A percentile compares a stretch with the other conserved stretches of the same genome.
Evolutionary conservation across 257 asterid genomes (phyloP).

Genomic region (Solanum sitiens): DNA sequence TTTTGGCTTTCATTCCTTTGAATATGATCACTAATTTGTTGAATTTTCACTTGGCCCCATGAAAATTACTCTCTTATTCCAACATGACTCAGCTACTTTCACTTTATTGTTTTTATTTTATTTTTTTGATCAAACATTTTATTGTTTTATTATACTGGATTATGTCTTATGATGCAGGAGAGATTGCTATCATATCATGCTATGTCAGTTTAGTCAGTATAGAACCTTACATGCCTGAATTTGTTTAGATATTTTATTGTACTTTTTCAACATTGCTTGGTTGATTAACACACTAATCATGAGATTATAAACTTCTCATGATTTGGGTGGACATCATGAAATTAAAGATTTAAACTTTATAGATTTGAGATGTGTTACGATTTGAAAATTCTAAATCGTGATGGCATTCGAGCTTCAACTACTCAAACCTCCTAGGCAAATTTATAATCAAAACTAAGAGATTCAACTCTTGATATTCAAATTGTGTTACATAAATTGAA

Average conservation of each 20-base stretch:
- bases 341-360: background rate
- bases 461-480: no score
- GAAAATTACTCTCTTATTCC: background rate
- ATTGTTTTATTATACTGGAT: background rate
- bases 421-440: background rate
- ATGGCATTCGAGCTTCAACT: background rate
- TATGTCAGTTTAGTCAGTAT: background rate
- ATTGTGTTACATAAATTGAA: no score
- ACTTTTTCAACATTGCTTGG: background rate
- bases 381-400: fast-evolving
- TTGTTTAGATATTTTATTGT: background rate
- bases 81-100: background rate
- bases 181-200: background rate
- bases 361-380: fast-evolving
- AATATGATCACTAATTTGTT: background rate
- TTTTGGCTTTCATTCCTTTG: constrained; percentile 15
- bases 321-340: background rate
- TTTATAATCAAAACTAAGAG: no score
- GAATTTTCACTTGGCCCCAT: background rate
- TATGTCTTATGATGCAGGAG: background rate
- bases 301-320: background rate
- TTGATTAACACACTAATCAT: background rate
- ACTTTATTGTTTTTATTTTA: background rate
- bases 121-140: background rate
- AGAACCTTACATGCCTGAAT: background rate